Conservation (phyloP, 345 rosid genomes). For the Litchi chinensis region DNA sequence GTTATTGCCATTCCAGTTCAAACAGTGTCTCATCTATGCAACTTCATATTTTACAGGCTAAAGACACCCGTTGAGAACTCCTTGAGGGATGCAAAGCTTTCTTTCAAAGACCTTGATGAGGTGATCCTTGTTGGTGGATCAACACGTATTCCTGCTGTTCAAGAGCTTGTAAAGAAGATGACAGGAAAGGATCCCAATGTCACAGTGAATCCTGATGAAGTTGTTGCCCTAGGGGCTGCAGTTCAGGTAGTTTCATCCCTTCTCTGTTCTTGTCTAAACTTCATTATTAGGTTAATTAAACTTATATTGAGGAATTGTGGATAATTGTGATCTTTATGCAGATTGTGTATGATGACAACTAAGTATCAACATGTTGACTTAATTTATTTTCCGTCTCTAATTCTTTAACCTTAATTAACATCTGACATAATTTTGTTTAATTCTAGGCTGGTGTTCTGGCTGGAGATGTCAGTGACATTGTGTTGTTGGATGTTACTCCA, state of each 20-base stretch:
- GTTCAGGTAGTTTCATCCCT: slow-evolving; percentile 65
- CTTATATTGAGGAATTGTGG: neutral
- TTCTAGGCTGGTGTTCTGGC: slow-evolving; percentile 89
- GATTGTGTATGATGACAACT: neutral
- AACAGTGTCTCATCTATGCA: neutral
- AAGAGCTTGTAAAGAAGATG: slow-evolving; percentile 85
- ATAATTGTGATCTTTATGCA: neutral
- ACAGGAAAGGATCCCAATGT: slow-evolving; percentile 96
- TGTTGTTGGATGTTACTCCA: slow-evolving; percentile 85
- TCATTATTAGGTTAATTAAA: neutral
- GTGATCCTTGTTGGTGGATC: slow-evolving; percentile 99
- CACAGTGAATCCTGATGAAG: slow-evolving; percentile 97
- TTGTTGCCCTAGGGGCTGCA: slow-evolving; percentile 98
- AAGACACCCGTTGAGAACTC: slow-evolving; percentile 87
- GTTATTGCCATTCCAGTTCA: neutral
- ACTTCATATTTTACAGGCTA: slow-evolving; percentile 43
- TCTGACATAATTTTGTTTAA: neutral
- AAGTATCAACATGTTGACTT: neutral
- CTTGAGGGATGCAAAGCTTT: slow-evolving; percentile 84
- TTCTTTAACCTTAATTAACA: neutral
- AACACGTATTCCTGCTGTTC: slow-evolving; percentile 96
- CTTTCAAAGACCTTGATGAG: slow-evolving; percentile 87
- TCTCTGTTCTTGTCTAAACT: neutral
- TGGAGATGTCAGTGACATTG: slow-evolving; percentile 97
- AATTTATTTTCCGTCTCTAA: neutral